These are phyloP conservation scores for Phytophthora syringae DNA, from an alignment of 352 stramenopile species.

Conservation along the genomic window DNA sequence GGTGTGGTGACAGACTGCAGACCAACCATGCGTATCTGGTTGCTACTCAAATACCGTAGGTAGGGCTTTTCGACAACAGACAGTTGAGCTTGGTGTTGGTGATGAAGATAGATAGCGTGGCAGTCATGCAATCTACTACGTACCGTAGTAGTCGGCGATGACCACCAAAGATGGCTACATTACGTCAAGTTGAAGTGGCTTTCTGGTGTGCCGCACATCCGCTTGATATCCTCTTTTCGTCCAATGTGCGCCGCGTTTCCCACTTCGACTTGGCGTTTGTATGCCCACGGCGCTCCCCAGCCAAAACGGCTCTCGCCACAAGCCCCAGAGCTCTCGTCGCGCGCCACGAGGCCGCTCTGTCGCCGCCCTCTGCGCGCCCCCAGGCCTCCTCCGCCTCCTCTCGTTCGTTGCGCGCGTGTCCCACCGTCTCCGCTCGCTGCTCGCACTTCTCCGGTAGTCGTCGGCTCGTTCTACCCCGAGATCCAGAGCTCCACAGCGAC, in stretches of 20 bases:
- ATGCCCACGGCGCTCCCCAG: background rate
- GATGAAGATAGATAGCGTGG: too few species aligned
- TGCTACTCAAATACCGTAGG: too few species aligned
- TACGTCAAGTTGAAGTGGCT: background rate
- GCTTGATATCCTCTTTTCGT: constrained; percentile 12
- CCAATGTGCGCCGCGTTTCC: constrained; percentile 15
- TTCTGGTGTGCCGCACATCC: constrained; percentile 1
- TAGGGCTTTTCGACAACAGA: too few species aligned
- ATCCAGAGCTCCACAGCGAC: constrained; percentile 3
- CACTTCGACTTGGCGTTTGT: constrained; percentile 17
- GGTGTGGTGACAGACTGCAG: too few species aligned
- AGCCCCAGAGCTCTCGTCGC: constrained; percentile 20
- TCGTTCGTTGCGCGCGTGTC: background rate
- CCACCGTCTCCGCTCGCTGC: background rate
- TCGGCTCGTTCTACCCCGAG: constrained; percentile 19
- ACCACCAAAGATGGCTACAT: background rate
- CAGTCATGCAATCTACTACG: too few species aligned
- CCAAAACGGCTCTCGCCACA: constrained; percentile 28
- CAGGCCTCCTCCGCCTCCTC: background rate
- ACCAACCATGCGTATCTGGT: too few species aligned
- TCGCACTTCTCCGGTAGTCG: constrained; percentile 4
- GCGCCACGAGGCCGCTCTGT: constrained; percentile 11
- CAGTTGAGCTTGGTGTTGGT: too few species aligned
- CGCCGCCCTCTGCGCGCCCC: background rate
- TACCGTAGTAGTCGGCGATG: too few species aligned